Evolutionary conservation across 75 land plant species (phyloP), one percentile per base, ranked within the genome.

Genomic region (Selaginella tamariscina): DNA sequence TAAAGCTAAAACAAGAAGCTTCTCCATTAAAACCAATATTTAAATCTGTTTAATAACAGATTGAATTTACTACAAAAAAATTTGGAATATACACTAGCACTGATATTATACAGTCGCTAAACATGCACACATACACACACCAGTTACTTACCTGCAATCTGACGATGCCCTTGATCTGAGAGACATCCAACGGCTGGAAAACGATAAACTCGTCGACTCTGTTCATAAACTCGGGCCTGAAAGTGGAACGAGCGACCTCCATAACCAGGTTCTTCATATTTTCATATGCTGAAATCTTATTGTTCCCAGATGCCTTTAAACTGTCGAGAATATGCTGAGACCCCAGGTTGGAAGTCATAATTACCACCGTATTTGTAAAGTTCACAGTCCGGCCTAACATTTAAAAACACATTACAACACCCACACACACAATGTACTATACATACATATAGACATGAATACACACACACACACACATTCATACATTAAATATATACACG

Each of bases 201-300:
- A 88, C 88, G 60, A 88, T 86, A 44, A 81, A 88, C 66, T 88
- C 89, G 67, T 88, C 93, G 56, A 88, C 76, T n/a, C 93, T 63
- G 68, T 88, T 88, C 89, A 88, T 82, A 72, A 88, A 88, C 76
- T 88, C 93, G 23, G 89, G 86, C 0, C 86, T 77, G 55, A 88
- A 88, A 8, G 84, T 84, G 59, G 79, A 72, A 33, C 93, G 73
- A 2, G 89, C 89, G 62, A 86, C 77, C 70, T 83, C 89, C 1
- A 86, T 65, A 20, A 86, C 89, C 57, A 75, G 81, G 31, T 31
- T 70, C 67, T 86, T 86, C 89, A 86, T 86, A 13, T 75, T 5
- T 23, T 81, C 86, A 72, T 85, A 88, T 23, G 81, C 84, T 33
- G 77, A 83, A 0, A 83, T 84, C 49, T 39, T 39, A 5, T 39